Evolutionary conservation across 352 stramenopile genomes (phyloP), one percentile per base, ranked within the genome.

Genomic region (Globisporangium nagaii): DNA sequence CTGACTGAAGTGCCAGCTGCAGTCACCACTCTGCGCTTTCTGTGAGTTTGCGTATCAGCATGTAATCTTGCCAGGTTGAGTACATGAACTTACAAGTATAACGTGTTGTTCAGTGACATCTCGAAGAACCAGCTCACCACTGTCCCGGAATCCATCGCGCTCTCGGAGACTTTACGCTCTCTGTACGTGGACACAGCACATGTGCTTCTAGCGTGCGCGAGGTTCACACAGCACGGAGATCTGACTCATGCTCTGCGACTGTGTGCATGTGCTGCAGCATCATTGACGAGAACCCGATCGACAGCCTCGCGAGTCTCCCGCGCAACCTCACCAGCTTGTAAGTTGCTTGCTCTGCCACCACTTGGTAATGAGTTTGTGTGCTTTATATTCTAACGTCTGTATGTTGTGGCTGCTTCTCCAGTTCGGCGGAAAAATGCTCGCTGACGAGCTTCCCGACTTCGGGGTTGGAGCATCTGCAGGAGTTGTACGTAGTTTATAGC

Each of bases 281-380:
- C 50, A 45, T 56, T 22, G 50, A 56, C 50, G 37, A 36, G 6
- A 56, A 56, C 24, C 50, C 50, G 12, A 39, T 56, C 36, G 5
- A n/a, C 19, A 56, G 37, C 22, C 28, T 56, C 27, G 12, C 24
- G 12, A 36, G 28, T 2, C 15, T 56, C 12, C 50, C 50, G 4
- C 50, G 19, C 17, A 34, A 56, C 15, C 50, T 56, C 50, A 41
- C 19, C 19, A 45, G 28, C 49, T 40, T 56, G 49, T 56, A 25
- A 32, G 45, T 15, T 24, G 32, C n/a, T 20, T 40, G 7, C 19
- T 40, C 19, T n/a, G n/a, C n/a, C n/a, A n/a, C n/a, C n/a, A n/a
- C n/a, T n/a, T n/a, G n/a, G n/a, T n/a, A n/a, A n/a, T n/a, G n/a
- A n/a, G n/a, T n/a, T n/a, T n/a, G n/a, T n/a, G n/a, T n/a, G n/a